Evolutionary conservation across 495 filamentous ascomycete genomes (phyloP), one percentile per base, ranked within the genome.

Genomic region (Evansstolkia leycettana): DNA sequence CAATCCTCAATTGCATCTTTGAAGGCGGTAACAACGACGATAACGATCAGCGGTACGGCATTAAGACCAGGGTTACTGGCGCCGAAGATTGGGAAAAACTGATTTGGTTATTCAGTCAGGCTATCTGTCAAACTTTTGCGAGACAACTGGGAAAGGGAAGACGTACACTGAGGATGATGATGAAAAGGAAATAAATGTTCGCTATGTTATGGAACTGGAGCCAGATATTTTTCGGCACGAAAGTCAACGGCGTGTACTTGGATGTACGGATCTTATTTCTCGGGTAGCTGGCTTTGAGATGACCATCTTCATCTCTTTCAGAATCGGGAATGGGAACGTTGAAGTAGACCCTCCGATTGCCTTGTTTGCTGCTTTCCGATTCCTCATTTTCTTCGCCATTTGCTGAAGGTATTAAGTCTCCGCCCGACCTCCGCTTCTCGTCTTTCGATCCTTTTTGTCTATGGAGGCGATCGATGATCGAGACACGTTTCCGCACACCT

Each of bases 1-100:
- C 85, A 95, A 66, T 99, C 92, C 60, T 99, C 92, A 42, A 96
- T 83, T n/a, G 80, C 90, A 52, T 99, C 92, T 60, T 96, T 99
- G 47, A 94, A 64, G 3, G 83, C 77, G 7, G 92, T 99, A 31
- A 96, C 70, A 42, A 76, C 63, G n/a, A 99, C 64, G 57, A 99
- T 99, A 46, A 95, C 77, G 48, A 96, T 94, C 49, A 99, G 59
- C 31, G 92, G 92, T 18, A 89, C 83, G 5, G 88, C 76, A 55
- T 87, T 89, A 18, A 99, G 64, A 17, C 79, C 92, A 15, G 92
- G 87, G 54, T 94, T 92, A 17, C 78, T 71, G 40, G 80, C 87
- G 43, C 92, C 92, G 52, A 99, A 99, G 37, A 96, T 94, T 34
- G 82, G 73, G 55, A 95, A 96, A 57, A 89, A 84, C 92, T 96